Evolutionary conservation across 2,329 filamentous ascomycete genomes (phyloP).

Genomic region (Aspergillus fischeri): DNA sequence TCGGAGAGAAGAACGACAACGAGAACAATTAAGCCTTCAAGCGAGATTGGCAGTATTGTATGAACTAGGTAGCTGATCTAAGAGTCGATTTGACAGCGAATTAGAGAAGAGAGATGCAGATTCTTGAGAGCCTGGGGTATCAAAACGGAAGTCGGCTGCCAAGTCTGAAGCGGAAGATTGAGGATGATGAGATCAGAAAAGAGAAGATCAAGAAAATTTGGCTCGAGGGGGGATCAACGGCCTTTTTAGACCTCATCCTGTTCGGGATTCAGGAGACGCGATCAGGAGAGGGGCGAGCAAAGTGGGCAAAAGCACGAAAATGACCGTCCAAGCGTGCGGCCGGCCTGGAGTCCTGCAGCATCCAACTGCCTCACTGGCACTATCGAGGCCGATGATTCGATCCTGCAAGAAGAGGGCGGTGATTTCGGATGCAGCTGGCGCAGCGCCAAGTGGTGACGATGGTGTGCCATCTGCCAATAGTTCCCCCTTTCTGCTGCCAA

Average conservation of each 20-base stretch:
- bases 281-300: constrained; percentile 5
- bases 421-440: constrained; percentile 10
- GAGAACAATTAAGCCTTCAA: constrained; percentile 2
- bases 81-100: background rate
- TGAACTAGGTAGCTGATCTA: background rate
- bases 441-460: constrained; percentile 14
- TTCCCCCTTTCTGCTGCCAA: background rate
- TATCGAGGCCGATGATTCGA: constrained; percentile 15
- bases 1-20: constrained; percentile 8
- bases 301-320: constrained; percentile 10
- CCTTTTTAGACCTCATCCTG: constrained; percentile 15
- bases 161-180: background rate
- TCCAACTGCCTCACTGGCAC: constrained; percentile 11
- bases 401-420: constrained; percentile 17
- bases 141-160: background rate
- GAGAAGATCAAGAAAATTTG: background rate
- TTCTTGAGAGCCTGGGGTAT: background rate
- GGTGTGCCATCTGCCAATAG: constrained; percentile 11
- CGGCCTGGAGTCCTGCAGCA: constrained; percentile 12
- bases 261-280: background rate
- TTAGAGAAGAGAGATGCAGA: background rate
- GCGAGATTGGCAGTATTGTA: background rate
- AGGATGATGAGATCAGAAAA: background rate
- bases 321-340: constrained; percentile 13
- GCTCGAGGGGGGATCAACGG: constrained; percentile 14